Base-by-base conservation (phyloP, 1,284 basidiomycete genomes). In the Trichosporon sp. region DNA sequence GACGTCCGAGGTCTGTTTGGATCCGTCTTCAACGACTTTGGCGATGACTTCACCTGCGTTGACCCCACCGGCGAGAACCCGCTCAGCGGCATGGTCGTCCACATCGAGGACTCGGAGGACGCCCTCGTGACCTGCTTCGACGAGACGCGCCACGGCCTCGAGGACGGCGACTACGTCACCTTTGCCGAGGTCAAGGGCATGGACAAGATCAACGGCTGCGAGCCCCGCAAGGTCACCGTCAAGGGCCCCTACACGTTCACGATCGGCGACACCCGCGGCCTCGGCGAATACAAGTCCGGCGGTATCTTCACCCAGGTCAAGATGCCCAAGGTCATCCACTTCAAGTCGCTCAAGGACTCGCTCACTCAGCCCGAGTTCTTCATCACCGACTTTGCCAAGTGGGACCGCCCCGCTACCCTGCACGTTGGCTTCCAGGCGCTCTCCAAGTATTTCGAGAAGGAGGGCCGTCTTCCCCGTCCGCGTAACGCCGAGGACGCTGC, bases 261-360 rank as follows among this genome's bases (percentile, higher is more conserved):
- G 6, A 96, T 98, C 69, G 96, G 95, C 3, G 92, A 97, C 82
- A 97, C 94, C 1, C 89, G 90, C 31, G 88, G 87, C 43, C 82
- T 96, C 19, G 88, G 91, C 67, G 88, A 90, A 65, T 99, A 99
- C 86, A 90, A 91, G 79, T 85, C 89, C 38, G 97, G 96, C 38
- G 97, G 97, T 66, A 92, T 96, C 76, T 99, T 99, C 83, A 96
- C 93, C 16, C 97, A 99, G 85, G 94, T 99, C 79, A 99, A 99
- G 87, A 96, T 97, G 94, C 97, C 97, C 26, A 98, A 97, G 86
- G 88, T 94, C 73, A 87, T 99, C 69, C 89, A 93, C 82, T 98
- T 97, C 79, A 98, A 98, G 94, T 90, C 95, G 5, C 88, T 99
- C 56, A 89, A 91, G 77, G 94, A 98, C 77, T 94, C 94, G 4